These are phyloP conservation scores for Mycocalia duriaeana DNA, from an alignment of 1,284 basidiomycete species.

Conservation along the genomic window DNA sequence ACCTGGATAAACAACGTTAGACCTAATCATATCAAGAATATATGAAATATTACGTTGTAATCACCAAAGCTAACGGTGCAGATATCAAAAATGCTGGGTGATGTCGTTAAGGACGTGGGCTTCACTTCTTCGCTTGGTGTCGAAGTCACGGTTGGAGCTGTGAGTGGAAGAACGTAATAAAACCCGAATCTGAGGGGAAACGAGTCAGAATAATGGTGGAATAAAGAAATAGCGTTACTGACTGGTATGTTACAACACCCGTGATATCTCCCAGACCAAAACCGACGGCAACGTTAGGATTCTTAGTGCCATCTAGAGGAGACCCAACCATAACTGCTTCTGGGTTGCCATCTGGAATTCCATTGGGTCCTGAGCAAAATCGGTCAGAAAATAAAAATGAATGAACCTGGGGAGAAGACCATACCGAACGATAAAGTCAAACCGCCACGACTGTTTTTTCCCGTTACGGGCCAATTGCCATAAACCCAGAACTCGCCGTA, in stretches of 20 bases:
- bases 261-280: slow-evolving; percentile 45
- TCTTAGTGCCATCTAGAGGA: slow-evolving; percentile 52
- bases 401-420: slow-evolving; percentile 6
- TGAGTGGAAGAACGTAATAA: slow-evolving; percentile 52
- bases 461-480: slow-evolving; percentile 53
- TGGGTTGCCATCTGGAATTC: slow-evolving; percentile 51
- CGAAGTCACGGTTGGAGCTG: slow-evolving; percentile 44
- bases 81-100: slow-evolving; percentile 26
- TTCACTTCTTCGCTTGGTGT: slow-evolving; percentile 29
- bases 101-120: slow-evolving; percentile 36
- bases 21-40: not conserved
- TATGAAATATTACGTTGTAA: slow-evolving; percentile 38
- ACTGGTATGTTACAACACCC: slow-evolving; percentile 55
- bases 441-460: slow-evolving; percentile 55
- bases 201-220: not conserved
- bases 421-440: slow-evolving; percentile 48
- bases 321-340: slow-evolving; percentile 49
- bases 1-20: slow-evolving; percentile 30
- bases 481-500: slow-evolving; percentile 59
- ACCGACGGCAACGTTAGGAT: slow-evolving; percentile 47
- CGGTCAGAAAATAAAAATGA: slow-evolving; percentile 4
- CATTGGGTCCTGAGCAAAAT: slow-evolving; percentile 36
- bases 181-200: slow-evolving; percentile 38
- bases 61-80: slow-evolving; percentile 55
- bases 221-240: slow-evolving; percentile 11